A percentile compares a stretch with the other conserved stretches of the same genome.
Conservation (phyloP, 805 yeast genomes). For the Candida sonorensis region DNA sequence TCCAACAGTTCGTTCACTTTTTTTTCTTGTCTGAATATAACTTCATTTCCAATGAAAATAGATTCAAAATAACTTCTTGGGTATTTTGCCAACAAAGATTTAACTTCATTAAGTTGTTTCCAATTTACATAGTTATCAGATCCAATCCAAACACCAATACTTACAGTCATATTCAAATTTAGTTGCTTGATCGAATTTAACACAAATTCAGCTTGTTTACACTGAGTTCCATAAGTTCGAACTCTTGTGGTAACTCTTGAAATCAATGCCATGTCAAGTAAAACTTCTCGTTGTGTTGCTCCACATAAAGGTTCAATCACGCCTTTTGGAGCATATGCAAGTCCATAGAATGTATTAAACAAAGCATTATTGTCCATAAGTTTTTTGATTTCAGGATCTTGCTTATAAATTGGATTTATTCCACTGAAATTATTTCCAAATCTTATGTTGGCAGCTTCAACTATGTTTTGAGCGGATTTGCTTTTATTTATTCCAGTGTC, state of each 20-base stretch:
- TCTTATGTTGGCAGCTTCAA: background rate
- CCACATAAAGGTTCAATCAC: conserved; percentile 50
- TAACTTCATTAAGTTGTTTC: conserved; percentile 40
- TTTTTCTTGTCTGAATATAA: conserved; percentile 46
- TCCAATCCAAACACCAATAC: conserved; percentile 62
- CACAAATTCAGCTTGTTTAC: conserved; percentile 47
- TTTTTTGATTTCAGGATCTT: conserved; percentile 28
- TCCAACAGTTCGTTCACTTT: conserved; percentile 29
- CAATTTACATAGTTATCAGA: conserved; percentile 35
- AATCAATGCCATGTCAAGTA: conserved; percentile 49
- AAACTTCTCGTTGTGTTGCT: conserved; percentile 37
- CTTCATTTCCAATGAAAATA: conserved; percentile 59
- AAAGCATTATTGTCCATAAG: conserved; percentile 31
- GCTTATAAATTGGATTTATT: conserved; percentile 27
- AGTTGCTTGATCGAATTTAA: conserved; percentile 46
- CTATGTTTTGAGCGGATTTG: no score
- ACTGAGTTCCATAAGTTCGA: conserved; percentile 55
- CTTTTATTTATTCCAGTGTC: no score
- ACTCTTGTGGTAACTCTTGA: conserved; percentile 54
- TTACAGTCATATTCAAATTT: conserved; percentile 46
- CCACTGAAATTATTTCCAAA: conserved; percentile 22
- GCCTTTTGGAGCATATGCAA: conserved; percentile 53
- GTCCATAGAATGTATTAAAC: conserved; percentile 42
- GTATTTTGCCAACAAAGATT: conserved; percentile 31
- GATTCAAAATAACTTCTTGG: conserved; percentile 43